These are phyloP conservation scores for Cladosporium sphaerospermum DNA, from an alignment of 2,329 filamentous ascomycete species.

Conservation along the genomic window DNA sequence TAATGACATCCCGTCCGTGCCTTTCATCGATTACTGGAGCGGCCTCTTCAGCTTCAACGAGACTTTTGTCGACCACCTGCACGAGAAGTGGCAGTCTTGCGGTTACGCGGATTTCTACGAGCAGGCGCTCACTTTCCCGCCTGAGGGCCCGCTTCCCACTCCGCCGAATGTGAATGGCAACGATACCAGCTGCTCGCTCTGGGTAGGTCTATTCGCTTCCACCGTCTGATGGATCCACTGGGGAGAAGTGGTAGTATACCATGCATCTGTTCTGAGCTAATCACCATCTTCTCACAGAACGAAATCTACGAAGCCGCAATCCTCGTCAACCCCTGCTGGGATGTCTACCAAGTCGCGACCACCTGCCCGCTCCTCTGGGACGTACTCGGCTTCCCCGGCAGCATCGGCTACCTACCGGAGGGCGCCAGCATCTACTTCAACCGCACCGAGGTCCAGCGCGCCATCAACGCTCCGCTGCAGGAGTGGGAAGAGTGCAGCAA, in stretches of 20 bases:
- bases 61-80: constrained; percentile 48
- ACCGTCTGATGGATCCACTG: background rate
- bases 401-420: constrained; percentile 55
- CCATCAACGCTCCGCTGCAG: constrained; percentile 52
- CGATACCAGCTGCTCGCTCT: constrained; percentile 44
- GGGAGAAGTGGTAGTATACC: too few relatives aligned
- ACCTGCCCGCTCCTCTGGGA: constrained; percentile 68
- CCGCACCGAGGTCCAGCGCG: constrained; percentile 32
- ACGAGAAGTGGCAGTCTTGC: constrained; percentile 47
- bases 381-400: constrained; percentile 62
- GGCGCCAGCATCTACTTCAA: constrained; percentile 50
- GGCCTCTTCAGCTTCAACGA: constrained; percentile 60
- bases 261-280: background rate
- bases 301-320: constrained; percentile 50
- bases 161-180: constrained; percentile 42
- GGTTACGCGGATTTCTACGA: constrained; percentile 57
- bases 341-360: constrained; percentile 66
- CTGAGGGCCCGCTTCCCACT: constrained; percentile 52
- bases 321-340: constrained; percentile 68
- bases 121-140: constrained; percentile 63
- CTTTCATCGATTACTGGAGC: constrained; percentile 56
- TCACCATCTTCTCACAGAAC: constrained; percentile 34
- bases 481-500: constrained; percentile 54
- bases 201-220: constrained; percentile 4
- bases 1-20: constrained; percentile 47